Base-by-base conservation (phyloP, 805 yeast genomes). In the Torulaspora quercuum region DNA sequence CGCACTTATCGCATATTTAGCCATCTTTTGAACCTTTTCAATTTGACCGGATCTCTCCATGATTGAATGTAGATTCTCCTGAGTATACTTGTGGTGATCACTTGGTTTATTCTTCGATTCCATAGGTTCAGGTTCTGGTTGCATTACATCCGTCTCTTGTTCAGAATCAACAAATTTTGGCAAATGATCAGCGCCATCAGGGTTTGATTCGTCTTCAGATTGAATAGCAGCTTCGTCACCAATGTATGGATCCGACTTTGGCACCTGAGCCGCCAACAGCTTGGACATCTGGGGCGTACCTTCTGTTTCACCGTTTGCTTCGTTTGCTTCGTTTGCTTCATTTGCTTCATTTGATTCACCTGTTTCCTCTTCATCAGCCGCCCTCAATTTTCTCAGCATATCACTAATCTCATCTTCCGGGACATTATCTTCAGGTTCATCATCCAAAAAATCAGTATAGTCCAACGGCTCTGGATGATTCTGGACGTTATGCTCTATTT, bases 1-100 rank as follows among this genome's bases (percentile, higher is more conserved):
- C 0, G 94, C 92, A 39, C 87, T 79, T 5, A 82, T 76, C 2
- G 88, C 90, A 55, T 78, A 83, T 53, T 76, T 81, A 20, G 89
- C 83, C 42, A 70, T 73, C 48, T 77, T 81, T 51, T 82, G 90
- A 1, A 80, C 76, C 48, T 71, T 67, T 7, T 75, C 53, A 13
- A 82, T 76, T 29, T 69, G 64, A 36, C 75, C 83, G 14, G 79
- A 73, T 10, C 68, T 65, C 39, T 73, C 70, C 52, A 82, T 57
- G 38, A 82, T 73, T 11, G 64, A 52, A n/a, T 61, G 50, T 10
- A 82, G 64, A 29, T 73, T 69, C 7, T 63, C 68, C 40, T 62
- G 59, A 6, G 57, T 53, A 6, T 36, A 33, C 11, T 26, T 20
- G 17, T 25, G 24, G 7, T 28, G 17, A 3, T 14, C 25, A n/a